Evolutionary conservation across 306 rosid genomes (phyloP), one percentile per base, ranked within the genome.

Genomic region (Cucurbita pepo): DNA sequence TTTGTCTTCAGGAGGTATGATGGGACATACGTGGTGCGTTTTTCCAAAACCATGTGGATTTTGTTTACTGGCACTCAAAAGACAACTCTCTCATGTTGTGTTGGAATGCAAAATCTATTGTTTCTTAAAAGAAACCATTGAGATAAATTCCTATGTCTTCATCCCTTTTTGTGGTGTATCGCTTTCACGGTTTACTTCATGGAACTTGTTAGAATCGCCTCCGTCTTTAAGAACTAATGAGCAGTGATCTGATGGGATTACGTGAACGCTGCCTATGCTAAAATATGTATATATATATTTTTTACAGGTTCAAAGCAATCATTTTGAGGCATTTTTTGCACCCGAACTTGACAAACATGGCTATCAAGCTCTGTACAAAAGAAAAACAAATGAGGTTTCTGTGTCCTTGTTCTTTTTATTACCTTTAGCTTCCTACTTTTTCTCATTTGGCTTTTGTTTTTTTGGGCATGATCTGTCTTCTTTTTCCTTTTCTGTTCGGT

Each of bases 1-100:
- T 94, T 75, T 94, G 99, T 81, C 97, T 94, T 69, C 99, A 94
- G 83, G 99, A 94, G 99, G 99, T 94, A 89, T 60, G 43, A 10
- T 30, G 37, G 56, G 34, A 6, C 38, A n/a, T 56, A 9, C 55
- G 44, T 21, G 12, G 48, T 55, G 34, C 13, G 6, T 41, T 72
- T 53, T 55, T 40, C 8, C 3, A 40, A 30, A 40, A 56, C 54
- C 51, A 40, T 55, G 36, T 55, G 38, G 45, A 52, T 37, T 72
- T 52, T 72, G 51, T 55, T 40, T 75, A 37, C 64, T 53, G 10
- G 61, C 75, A 36, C 53, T 16, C 34, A 10, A 10, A 52, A 30
- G 58, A 10, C 30, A 50, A 54, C 40, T 50, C 55, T 54, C 41
- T 66, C 56, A 43, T 45, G 38, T 44, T 11, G 56, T 66, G 41